Base-by-base conservation (phyloP, 75 land plant genomes). In the Selaginella tamariscina region DNA sequence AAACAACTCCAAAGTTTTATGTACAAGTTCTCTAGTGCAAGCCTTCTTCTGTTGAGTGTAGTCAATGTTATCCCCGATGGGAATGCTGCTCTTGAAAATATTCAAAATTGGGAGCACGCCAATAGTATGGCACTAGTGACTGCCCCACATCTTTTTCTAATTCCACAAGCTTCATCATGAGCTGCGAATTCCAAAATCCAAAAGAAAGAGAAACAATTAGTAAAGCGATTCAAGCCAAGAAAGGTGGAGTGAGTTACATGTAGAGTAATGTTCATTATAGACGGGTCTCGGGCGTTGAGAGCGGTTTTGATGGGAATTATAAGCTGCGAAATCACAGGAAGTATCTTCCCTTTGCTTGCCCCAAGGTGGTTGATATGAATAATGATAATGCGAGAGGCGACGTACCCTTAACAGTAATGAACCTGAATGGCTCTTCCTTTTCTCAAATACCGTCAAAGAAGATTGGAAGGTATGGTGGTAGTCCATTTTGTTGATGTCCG, bases 401-500 rank as follows among this genome's bases (percentile, higher is more conserved):
- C 5, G 49, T n/a, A n/a, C 78, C 78, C 49, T 72, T 77, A 31
- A 77, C 70, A 13, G 78, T 74, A 8, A 77, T 24, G 63, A 77
- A 77, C 11, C 78, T 70, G n/a, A 57, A 77, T 0, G 78, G 78
- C 5, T 77, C 78, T 55, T 77, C 74, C 65, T 67, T 72, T 31
- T 77, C 78, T 28, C 74, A 55, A 20, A 77, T 55, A 0, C 78
- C 78, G 32, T 77, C 78, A 63, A 77, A 77, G 65, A 77, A 77
- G 27, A 72, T 62, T 23, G 78, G 78, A 64, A 77, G 72, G 32
- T 67, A 77, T 67, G 68, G 39, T 77, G 74, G 29, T 77, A 77
- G 64, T 77, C 78, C 54, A 77, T 64, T 54, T 77, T 77, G 24
- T 69, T 31, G 8, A 77, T 29, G 0, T 77, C 78, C 56, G 72